Evolutionary conservation across 768 basidiomycete species (phyloP).

Genomic region (Aureoboletus auriporus): DNA sequence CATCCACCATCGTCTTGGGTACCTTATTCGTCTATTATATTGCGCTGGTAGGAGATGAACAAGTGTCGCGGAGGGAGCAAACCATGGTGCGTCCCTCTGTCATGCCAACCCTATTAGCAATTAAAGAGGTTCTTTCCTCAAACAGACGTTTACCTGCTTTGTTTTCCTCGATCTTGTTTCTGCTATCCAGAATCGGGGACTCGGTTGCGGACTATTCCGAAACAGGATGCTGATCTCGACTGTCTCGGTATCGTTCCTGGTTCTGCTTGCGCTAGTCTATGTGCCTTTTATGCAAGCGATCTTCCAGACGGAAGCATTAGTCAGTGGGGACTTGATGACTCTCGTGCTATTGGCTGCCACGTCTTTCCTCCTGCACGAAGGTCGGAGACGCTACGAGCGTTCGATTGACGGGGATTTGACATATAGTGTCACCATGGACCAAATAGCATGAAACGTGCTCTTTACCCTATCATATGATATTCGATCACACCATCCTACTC

Average conservation of each 20-base stretch:
- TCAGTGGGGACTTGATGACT: constrained; percentile 60
- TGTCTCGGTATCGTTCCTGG: constrained; percentile 79
- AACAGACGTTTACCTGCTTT: constrained; percentile 92
- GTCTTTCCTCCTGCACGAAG: constrained; percentile 74
- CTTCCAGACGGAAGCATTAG: constrained; percentile 89
- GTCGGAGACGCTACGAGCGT: constrained; percentile 73
- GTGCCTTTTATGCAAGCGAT: constrained; percentile 86
- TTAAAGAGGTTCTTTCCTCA: constrained; percentile 3
- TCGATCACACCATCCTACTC: neutral
- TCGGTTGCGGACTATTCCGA: constrained; percentile 76
- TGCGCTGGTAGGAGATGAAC: constrained; percentile 72
- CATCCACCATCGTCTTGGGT: constrained; percentile 85
- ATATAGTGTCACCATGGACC: constrained; percentile 49
- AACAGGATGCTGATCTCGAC: constrained; percentile 91
- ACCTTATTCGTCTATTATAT: constrained; percentile 84
- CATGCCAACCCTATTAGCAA: neutral
- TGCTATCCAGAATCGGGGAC: constrained; percentile 89
- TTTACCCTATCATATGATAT: neutral
- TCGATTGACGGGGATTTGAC: constrained; percentile 50
- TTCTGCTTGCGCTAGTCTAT: constrained; percentile 84
- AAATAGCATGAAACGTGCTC: constrained; percentile 47
- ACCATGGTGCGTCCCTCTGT: constrained; percentile 72
- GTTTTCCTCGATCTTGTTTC: constrained; percentile 97
- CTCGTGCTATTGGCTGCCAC: constrained; percentile 63
- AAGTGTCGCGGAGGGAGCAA: constrained; percentile 83